These are phyloP conservation scores for Rhynchospora pubera DNA, from an alignment of 176 grass and related monocot genomes.

Conservation along the genomic window DNA sequence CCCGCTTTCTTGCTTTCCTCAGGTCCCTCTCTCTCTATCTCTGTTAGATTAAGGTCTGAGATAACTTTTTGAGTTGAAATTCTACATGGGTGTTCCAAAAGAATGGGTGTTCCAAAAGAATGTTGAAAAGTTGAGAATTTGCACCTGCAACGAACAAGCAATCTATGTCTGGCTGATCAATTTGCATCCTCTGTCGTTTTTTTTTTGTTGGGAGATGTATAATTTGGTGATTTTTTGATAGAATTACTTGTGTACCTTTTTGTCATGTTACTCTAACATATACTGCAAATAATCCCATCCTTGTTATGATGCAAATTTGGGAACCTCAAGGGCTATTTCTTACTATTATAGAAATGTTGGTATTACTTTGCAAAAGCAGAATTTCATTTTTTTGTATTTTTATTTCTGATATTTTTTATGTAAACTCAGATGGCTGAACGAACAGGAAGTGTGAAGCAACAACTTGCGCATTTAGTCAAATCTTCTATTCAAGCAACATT, in stretches of 20 bases:
- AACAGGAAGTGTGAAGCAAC: constrained; percentile 78
- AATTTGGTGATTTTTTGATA: background rate
- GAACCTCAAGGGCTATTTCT: background rate
- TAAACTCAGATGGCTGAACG: constrained; percentile 14
- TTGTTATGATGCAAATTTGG: background rate
- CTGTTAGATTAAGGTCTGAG: no score
- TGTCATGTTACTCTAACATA: constrained; percentile 13
- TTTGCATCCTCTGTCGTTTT: no score
- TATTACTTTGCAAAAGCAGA: background rate
- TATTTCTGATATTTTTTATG: background rate
- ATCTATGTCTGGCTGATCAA: no score
- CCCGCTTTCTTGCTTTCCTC: no score
- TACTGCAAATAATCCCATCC: background rate
- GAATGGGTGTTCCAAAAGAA: no score
- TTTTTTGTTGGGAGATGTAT: no score
- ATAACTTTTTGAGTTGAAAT: no score
- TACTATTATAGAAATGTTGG: background rate
- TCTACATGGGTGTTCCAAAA: no score
- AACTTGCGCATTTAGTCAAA: constrained; percentile 46
- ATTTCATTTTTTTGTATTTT: background rate
- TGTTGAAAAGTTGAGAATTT: no score
- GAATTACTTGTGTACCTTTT: background rate
- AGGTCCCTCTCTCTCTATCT: no score
- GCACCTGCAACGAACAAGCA: no score
- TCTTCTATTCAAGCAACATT: constrained; percentile 48